Percentiles rank a stretch among this genome's conserved stretches.
Evolutionary conservation across 225 moss, liverwort and hornwort species (phyloP).

Genomic region (Antitrichia curtipendula): DNA sequence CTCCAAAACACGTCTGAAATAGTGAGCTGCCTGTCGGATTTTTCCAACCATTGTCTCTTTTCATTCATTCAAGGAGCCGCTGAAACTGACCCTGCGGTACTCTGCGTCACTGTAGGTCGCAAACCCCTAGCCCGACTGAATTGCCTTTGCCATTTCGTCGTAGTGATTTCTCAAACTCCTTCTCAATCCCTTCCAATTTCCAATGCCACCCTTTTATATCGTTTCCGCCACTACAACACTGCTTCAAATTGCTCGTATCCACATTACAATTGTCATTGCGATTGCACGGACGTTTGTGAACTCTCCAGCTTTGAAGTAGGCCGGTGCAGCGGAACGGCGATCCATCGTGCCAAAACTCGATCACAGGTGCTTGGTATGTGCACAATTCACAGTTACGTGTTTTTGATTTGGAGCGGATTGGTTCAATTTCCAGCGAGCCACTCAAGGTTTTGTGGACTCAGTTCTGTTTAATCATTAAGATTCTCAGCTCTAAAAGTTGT

Average conservation of each 20-base stretch:
- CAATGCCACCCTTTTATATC: neutral
- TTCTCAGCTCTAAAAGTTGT: too few relatives aligned
- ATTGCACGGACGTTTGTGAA: too few relatives aligned
- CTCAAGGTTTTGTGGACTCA: neutral
- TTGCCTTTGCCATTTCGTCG: neutral
- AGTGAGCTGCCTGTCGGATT: too few relatives aligned
- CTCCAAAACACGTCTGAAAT: too few relatives aligned
- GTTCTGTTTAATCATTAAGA: too few relatives aligned
- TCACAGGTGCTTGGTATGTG: neutral
- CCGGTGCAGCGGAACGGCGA: neutral
- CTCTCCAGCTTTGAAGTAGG: neutral
- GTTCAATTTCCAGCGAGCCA: neutral
- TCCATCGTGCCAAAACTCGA: neutral
- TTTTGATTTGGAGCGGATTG: neutral
- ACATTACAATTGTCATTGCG: neutral
- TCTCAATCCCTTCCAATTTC: neutral
- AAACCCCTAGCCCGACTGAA: too few relatives aligned
- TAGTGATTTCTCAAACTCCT: neutral
- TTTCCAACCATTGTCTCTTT: too few relatives aligned
- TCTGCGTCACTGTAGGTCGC: too few relatives aligned
- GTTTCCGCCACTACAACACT: too few relatives aligned
- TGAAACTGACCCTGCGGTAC: too few relatives aligned
- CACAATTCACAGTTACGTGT: neutral
- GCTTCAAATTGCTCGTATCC: too few relatives aligned
- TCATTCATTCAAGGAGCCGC: too few relatives aligned